A percentile compares a stretch with the other conserved stretches of the same genome.
Evolutionary conservation across 768 basidiomycete species (phyloP).

Genomic region (Phlegmacium glaucopus): DNA sequence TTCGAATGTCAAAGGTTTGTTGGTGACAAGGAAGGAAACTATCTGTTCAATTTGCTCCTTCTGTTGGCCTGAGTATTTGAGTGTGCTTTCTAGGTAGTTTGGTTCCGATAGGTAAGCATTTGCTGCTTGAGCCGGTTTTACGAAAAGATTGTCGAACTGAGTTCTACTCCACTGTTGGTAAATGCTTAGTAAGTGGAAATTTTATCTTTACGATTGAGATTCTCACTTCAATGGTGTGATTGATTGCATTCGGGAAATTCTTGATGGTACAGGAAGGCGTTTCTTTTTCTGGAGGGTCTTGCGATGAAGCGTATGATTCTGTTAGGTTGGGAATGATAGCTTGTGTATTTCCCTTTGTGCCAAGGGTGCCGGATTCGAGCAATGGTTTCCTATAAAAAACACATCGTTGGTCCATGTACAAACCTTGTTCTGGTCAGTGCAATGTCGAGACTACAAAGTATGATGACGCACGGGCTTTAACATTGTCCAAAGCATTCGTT

Average conservation of each 20-base stretch:
- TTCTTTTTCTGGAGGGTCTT: slow-evolving; percentile 98
- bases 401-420: slow-evolving; percentile 98
- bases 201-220: background rate
- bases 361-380: slow-evolving; percentile 95
- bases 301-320: slow-evolving; percentile 96
- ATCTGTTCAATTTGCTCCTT: slow-evolving; percentile 88
- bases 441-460: background rate
- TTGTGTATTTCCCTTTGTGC: slow-evolving; percentile 97
- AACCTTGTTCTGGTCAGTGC: slow-evolving; percentile 45
- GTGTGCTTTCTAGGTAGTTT: slow-evolving; percentile 86
- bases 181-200: background rate
- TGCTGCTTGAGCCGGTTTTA: slow-evolving; percentile 90
- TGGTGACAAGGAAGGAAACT: slow-evolving; percentile 81
- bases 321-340: slow-evolving; percentile 92
- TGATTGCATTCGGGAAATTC: slow-evolving; percentile 97
- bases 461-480: slow-evolving; percentile 77
- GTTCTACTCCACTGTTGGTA: slow-evolving; percentile 80
- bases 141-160: slow-evolving; percentile 89
- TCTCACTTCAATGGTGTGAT: slow-evolving; percentile 92
- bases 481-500: slow-evolving; percentile 97
- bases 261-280: slow-evolving; percentile 97
- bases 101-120: slow-evolving; percentile 97
- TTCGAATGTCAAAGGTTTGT: slow-evolving; percentile 93
- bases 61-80: slow-evolving; percentile 91
- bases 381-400: slow-evolving; percentile 95